Conservation (phyloP, 192 early-diverging fungal species). For the Backusella westeae region DNA sequence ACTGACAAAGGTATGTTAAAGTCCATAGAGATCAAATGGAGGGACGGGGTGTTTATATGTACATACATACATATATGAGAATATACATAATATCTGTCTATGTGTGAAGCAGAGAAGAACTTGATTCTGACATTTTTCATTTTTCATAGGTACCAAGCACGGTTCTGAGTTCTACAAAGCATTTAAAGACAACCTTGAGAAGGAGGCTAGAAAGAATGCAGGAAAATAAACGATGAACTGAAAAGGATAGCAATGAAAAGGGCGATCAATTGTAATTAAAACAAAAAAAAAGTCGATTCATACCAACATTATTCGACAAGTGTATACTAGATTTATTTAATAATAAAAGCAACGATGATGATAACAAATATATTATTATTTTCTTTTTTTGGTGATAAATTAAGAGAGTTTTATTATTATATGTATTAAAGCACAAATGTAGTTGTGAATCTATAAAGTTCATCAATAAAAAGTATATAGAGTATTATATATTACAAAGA, state of each 20-base stretch:
- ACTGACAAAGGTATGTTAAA: conserved; percentile 26
- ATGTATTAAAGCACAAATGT: background rate
- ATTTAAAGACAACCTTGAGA: conserved; percentile 44
- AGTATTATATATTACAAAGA: background rate
- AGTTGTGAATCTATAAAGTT: background rate
- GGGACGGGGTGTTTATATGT: background rate
- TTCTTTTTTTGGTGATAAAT: background rate
- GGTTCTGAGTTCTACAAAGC: conserved; percentile 34
- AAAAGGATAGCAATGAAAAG: background rate
- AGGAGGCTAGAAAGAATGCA: conserved; percentile 29
- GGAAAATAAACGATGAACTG: conserved; percentile 14
- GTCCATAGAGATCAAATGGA: background rate
- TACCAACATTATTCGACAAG: background rate
- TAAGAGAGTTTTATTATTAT: background rate
- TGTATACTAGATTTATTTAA: conserved; percentile 7
- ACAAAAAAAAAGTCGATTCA: background rate
- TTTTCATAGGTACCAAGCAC: conserved; percentile 14
- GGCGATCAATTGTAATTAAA: background rate
- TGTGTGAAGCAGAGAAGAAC: background rate
- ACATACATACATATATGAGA: background rate
- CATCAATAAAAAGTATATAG: background rate
- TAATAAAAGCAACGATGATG: background rate
- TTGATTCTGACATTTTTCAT: background rate
- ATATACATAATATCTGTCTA: background rate
- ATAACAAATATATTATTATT: background rate